Base-by-base conservation (phyloP, 139 green algal species). In the Chlamydomonas incerta region DNA sequence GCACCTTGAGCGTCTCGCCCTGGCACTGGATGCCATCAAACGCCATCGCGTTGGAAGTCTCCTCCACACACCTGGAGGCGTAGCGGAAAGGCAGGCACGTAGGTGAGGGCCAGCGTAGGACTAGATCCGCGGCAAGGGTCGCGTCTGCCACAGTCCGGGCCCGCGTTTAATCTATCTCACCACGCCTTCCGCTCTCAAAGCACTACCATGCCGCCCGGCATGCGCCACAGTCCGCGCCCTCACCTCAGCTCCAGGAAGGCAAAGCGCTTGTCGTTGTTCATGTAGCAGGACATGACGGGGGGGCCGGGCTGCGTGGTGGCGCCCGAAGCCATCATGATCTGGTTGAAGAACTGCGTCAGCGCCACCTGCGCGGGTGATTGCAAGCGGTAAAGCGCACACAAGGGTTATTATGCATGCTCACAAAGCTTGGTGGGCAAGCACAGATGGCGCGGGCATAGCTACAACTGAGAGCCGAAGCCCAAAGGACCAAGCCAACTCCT, bases 251-350 rank as follows among this genome's bases (percentile, higher is more conserved):
- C 96, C 80, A 98, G 93, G 92, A 99, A 99, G 2, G 94, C 94
- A 80, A 97, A 99, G 68, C 95, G 95, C 91, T 98, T 98, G 84
- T 98, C 97, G 33, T 92, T 83, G 91, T 99, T 99, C 89, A 99
- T 95, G 94, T 97, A 99, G 74, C 80, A 89, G 57, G 80, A 88
- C 46, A 92, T 67, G 20, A 92, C 67, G 13, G 83, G 88, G 20
- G 57, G 14, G 62, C 88, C 88, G 15, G 80, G 72, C 82, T 80
- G 65, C 57, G 80, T 68, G 17, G 62, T 83, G 72, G 79, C 70
- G 34, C 68, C 87, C 2, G 72, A 67, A 0, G 75, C 75, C 26
- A 71, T 69, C 71, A 88, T 80, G 67, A 90, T 68, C 20, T 52
- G 80, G 55, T 80, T 77, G 79, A 88, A 88, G 52, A 91, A 81